These are phyloP conservation scores for Tuber borchii DNA, from an alignment of 495 filamentous ascomycete species.

Conservation along the genomic window DNA sequence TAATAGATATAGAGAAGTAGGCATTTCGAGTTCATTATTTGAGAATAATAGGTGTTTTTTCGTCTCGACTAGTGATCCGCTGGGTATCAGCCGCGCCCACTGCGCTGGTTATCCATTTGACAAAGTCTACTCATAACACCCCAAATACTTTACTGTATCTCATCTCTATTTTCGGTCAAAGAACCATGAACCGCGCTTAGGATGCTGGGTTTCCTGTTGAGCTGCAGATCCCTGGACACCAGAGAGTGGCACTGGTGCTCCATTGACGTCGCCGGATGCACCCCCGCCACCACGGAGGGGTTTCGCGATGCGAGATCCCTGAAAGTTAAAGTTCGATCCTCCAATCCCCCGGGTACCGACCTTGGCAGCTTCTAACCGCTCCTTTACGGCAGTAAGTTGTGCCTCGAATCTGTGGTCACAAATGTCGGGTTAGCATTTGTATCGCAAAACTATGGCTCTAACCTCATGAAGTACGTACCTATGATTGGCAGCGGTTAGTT, in stretches of 20 bases:
- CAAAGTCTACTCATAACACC: not conserved
- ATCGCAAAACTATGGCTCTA: not conserved
- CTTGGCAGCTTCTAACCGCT: constrained; percentile 93
- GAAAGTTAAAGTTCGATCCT: constrained; percentile 67
- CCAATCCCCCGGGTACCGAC: constrained; percentile 74
- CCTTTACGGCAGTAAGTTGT: constrained; percentile 93
- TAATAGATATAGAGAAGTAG: constrained; percentile 6
- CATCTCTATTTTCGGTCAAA: constrained; percentile 36
- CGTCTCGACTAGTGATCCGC: not conserved
- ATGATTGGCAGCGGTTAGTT: constrained; percentile 89
- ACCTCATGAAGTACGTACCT: constrained; percentile 56
- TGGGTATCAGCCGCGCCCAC: not conserved
- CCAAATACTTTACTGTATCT: not conserved
- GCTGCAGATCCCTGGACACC: constrained; percentile 42
- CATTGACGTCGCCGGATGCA: constrained; percentile 44
- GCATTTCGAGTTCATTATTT: not conserved
- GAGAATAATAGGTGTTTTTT: not conserved
- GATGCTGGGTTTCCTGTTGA: constrained; percentile 37
- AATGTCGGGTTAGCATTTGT: constrained; percentile 12
- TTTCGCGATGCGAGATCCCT: constrained; percentile 84
- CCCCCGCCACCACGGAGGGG: constrained; percentile 87
- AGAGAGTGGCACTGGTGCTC: constrained; percentile 50
- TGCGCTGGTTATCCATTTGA: not conserved
- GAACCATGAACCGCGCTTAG: constrained; percentile 40
- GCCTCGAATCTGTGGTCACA: constrained; percentile 71